Evolutionary conservation across 2,329 filamentous ascomycete species (phyloP).

Genomic region (Aspergillus tamarii): DNA sequence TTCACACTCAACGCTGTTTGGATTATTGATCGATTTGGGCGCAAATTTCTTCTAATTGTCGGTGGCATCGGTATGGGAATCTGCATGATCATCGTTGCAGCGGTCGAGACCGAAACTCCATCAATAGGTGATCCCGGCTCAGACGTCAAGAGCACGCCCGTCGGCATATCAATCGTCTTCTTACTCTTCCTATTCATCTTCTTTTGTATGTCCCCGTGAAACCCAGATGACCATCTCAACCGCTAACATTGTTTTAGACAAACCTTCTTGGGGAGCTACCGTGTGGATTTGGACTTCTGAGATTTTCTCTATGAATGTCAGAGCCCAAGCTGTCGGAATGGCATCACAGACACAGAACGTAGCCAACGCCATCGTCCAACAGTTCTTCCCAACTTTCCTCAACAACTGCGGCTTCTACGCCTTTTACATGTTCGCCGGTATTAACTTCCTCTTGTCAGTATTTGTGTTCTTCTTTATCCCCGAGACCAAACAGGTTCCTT

Average conservation of each 20-base stretch:
- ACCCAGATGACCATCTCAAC: conserved; percentile 10
- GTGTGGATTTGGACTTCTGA: conserved; percentile 74
- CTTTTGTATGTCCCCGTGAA: conserved; percentile 35
- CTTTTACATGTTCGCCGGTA: conserved; percentile 59
- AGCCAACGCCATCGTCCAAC: conserved; percentile 68
- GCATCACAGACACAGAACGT: conserved; percentile 64
- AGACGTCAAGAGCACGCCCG: conserved; percentile 58
- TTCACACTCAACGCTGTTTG: conserved; percentile 75
- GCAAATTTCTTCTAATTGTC: conserved; percentile 70
- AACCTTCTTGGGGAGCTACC: conserved; percentile 70
- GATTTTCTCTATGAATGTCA: conserved; percentile 72
- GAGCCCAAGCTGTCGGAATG: conserved; percentile 72
- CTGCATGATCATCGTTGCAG: conserved; percentile 70
- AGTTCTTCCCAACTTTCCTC: conserved; percentile 71
- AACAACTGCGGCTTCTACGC: conserved; percentile 60
- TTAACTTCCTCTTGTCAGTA: conserved; percentile 53
- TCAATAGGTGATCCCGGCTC: conserved; percentile 38
- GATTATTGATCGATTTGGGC: conserved; percentile 72
- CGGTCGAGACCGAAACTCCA: conserved; percentile 62
- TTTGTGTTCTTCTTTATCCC: conserved; percentile 58
- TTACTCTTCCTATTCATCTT: conserved; percentile 67
- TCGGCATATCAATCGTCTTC: conserved; percentile 71
- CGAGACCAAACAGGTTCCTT: conserved; percentile 52
- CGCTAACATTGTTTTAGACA: conserved; percentile 52
- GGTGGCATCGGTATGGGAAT: conserved; percentile 69